A percentile compares a stretch with the other conserved stretches of the same genome.
phyloP scores from a whole-genome alignment of 306 rosid genomes.

The Neltuma alba region DNA sequence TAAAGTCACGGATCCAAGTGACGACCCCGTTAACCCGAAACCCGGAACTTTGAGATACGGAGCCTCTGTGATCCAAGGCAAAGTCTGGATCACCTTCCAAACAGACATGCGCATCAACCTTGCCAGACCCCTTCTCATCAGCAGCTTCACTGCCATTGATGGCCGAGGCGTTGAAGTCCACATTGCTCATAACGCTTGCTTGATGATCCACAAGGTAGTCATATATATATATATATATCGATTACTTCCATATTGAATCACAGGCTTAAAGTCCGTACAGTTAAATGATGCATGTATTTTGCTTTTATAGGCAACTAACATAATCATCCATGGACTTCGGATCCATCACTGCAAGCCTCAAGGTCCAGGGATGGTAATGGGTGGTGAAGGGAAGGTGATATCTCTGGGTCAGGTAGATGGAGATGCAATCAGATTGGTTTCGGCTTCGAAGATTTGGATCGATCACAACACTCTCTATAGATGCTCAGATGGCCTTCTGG shows the following conservation, averaged over 20 bases:
- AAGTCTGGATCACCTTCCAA: conserved; percentile 41
- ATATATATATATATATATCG: neutral
- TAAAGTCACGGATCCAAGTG: conserved; percentile 30
- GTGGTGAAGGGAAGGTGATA: conserved; percentile 28
- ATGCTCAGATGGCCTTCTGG: conserved; percentile 41
- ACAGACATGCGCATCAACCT: conserved; percentile 39
- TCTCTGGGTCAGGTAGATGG: conserved; percentile 38
- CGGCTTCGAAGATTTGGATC: conserved; percentile 45
- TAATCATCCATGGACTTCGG: conserved; percentile 36
- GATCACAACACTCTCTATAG: conserved; percentile 39
- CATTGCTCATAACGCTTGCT: conserved; percentile 37
- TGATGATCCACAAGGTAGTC: conserved; percentile 36
- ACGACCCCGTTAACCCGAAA: conserved; percentile 30
- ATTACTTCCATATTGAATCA: neutral
- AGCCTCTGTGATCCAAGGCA: conserved; percentile 31
- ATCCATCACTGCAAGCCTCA: conserved; percentile 37
- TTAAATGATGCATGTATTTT: neutral
- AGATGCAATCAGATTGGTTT: conserved; percentile 41
- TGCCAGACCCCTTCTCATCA: conserved; percentile 27
- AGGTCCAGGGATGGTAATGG: conserved; percentile 41
- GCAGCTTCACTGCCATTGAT: conserved; percentile 41
- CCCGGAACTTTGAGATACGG: conserved; percentile 40
- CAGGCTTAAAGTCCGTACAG: neutral
- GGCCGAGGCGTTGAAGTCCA: conserved; percentile 31
- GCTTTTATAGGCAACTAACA: conserved; percentile 25